These are phyloP conservation scores for Magnusiomyces paraingens DNA, from an alignment of 1,139 yeast genomes.

Conservation along the genomic window DNA sequence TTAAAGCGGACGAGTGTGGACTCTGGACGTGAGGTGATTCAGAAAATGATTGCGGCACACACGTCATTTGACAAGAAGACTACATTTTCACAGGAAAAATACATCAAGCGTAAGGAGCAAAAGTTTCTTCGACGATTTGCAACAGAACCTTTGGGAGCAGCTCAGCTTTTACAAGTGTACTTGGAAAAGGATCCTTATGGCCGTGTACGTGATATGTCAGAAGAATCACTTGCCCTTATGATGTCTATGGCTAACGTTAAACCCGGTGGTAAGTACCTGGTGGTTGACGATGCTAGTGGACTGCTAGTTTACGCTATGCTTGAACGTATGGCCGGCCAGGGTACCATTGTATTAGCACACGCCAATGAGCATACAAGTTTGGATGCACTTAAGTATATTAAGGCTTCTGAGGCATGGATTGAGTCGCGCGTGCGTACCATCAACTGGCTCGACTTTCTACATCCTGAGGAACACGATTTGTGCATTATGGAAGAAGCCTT, in stretches of 20 bases:
- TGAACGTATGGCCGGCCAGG: conserved; percentile 85
- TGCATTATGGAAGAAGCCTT: conserved; percentile 39
- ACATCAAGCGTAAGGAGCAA: conserved; percentile 82
- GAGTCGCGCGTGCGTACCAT: conserved; percentile 57
- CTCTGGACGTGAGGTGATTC: conserved; percentile 73
- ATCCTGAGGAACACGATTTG: conserved; percentile 61
- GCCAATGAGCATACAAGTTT: conserved; percentile 90
- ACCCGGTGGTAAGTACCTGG: conserved; percentile 84
- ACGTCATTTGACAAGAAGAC: conserved; percentile 86
- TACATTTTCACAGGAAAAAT: conserved; percentile 82
- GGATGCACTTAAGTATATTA: conserved; percentile 59
- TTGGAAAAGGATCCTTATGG: conserved; percentile 52
- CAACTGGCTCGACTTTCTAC: conserved; percentile 72
- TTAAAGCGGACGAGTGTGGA: conserved; percentile 45
- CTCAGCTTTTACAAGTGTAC: conserved; percentile 68
- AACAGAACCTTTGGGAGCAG: conserved; percentile 69
- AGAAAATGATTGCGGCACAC: conserved; percentile 75
- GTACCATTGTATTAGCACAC: conserved; percentile 69
- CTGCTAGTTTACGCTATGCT: conserved; percentile 72
- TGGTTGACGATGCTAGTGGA: conserved; percentile 90
- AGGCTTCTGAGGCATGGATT: conserved; percentile 47
- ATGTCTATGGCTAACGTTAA: conserved; percentile 72
- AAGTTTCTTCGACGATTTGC: conserved; percentile 84
- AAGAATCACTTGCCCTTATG: conserved; percentile 72
- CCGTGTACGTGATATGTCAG: conserved; percentile 46